phyloP scores from a whole-genome alignment of 1,139 yeast species.

The Taiozyma sp. region DNA sequence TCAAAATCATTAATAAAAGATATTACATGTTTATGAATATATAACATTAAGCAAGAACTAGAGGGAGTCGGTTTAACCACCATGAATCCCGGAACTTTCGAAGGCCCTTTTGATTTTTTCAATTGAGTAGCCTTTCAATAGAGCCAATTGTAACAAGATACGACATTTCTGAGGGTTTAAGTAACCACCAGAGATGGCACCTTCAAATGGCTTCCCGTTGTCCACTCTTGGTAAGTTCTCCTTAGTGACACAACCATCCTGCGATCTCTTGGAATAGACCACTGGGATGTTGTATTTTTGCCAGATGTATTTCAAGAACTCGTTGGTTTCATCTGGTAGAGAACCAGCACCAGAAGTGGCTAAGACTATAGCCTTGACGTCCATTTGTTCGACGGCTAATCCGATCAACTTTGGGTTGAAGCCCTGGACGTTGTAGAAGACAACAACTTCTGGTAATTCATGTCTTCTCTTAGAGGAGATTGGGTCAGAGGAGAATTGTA shows the following conservation, averaged over 20 bases:
- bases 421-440: slow-evolving; percentile 58
- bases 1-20: not conserved
- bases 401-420: slow-evolving; percentile 43
- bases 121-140: slow-evolving; percentile 33
- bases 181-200: slow-evolving; percentile 56
- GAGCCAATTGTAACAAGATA: slow-evolving; percentile 50
- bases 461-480: slow-evolving; percentile 22
- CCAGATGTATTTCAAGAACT: slow-evolving; percentile 32
- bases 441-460: slow-evolving; percentile 41
- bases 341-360: slow-evolving; percentile 76
- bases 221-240: slow-evolving; percentile 37
- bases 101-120: slow-evolving; percentile 35
- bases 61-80: slow-evolving; percentile 18
- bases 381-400: slow-evolving; percentile 36
- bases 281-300: slow-evolving; percentile 41
- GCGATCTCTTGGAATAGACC: slow-evolving; percentile 58
- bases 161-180: slow-evolving; percentile 65
- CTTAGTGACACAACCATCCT: slow-evolving; percentile 57
- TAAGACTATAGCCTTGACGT: slow-evolving; percentile 48
- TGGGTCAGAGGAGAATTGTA: slow-evolving; percentile 27
- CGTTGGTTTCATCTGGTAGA: slow-evolving; percentile 45
- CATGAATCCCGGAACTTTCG: slow-evolving; percentile 30
- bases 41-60: not conserved
- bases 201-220: slow-evolving; percentile 25
- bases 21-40: not conserved